Evolutionary conservation across 306 rosid genomes (phyloP).

Genomic region (Trichosanthes cucumerina): DNA sequence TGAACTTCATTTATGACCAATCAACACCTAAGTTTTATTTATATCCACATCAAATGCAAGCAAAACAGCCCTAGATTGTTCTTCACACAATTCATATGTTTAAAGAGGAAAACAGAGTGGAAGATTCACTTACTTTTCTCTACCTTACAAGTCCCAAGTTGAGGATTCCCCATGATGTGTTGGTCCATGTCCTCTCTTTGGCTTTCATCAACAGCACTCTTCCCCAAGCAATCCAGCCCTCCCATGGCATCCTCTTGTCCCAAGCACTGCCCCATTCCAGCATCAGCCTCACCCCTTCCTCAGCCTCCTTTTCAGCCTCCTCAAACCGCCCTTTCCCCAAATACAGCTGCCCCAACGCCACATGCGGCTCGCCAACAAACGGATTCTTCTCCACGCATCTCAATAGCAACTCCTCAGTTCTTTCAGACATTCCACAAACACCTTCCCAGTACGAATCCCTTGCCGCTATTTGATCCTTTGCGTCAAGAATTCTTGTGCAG

Average conservation of each 20-base stretch:
- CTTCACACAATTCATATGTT: background rate
- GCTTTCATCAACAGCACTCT: slow-evolving; percentile 69
- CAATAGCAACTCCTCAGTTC: slow-evolving; percentile 45
- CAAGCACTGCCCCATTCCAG: slow-evolving; percentile 76
- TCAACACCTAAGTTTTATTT: background rate
- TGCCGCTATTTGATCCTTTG: slow-evolving; percentile 53
- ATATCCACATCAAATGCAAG: background rate
- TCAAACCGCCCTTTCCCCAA: slow-evolving; percentile 44
- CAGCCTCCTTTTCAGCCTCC: slow-evolving; percentile 58
- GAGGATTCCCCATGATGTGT: slow-evolving; percentile 64
- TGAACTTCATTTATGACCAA: background rate
- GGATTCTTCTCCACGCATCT: slow-evolving; percentile 53
- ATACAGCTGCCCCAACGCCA: slow-evolving; percentile 53
- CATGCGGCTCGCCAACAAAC: slow-evolving; percentile 70
- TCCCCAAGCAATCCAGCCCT: slow-evolving; percentile 88
- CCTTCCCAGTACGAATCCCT: slow-evolving; percentile 85
- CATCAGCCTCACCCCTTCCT: slow-evolving; percentile 49
- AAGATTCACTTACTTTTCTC: background rate
- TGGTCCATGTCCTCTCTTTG: slow-evolving; percentile 67
- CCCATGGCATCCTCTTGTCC: slow-evolving; percentile 96
- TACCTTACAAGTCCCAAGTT: slow-evolving; percentile 72
- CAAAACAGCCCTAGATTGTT: background rate
- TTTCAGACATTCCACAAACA: slow-evolving; percentile 30
- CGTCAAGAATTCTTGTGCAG: slow-evolving; percentile 49
- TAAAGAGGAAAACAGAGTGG: background rate